A percentile compares a stretch with the other conserved stretches of the same genome.
Evolutionary conservation across 2,329 filamentous ascomycete genomes (phyloP).

Genomic region (Diaporthe destruens): DNA sequence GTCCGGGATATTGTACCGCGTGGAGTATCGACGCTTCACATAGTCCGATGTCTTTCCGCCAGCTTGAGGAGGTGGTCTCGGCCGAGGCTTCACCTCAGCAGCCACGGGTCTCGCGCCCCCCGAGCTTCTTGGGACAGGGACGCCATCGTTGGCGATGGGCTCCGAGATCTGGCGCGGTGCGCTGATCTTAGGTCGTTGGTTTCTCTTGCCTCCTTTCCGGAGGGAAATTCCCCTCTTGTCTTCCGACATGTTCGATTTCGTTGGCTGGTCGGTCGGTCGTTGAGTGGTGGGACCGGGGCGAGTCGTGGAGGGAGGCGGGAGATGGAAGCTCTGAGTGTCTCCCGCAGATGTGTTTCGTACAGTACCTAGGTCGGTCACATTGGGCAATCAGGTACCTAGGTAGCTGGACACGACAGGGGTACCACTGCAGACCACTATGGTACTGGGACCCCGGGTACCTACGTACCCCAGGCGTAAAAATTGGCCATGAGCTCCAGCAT

Average conservation of each 20-base stretch:
- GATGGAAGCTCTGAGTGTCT: slow-evolving; percentile 8
- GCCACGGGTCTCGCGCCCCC: slow-evolving; percentile 49
- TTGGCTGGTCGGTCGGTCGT: slow-evolving; percentile 13
- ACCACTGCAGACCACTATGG: slow-evolving; percentile 9
- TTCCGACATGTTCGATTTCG: slow-evolving; percentile 27
- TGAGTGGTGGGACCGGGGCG: neutral
- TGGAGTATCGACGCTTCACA: slow-evolving; percentile 94
- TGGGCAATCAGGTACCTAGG: slow-evolving; percentile 11
- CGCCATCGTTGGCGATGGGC: slow-evolving; percentile 67
- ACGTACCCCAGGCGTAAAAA: slow-evolving; percentile 33
- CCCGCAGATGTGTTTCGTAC: slow-evolving; percentile 35
- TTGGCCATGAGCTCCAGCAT: slow-evolving; percentile 31
- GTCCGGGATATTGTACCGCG: slow-evolving; percentile 81
- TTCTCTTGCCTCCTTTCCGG: slow-evolving; percentile 71
- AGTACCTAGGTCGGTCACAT: neutral
- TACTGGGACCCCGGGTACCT: slow-evolving; percentile 11
- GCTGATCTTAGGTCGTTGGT: slow-evolving; percentile 71
- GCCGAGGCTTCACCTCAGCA: slow-evolving; percentile 47
- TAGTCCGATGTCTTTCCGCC: slow-evolving; percentile 81
- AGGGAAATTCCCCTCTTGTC: slow-evolving; percentile 58
- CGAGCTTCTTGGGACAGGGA: slow-evolving; percentile 51
- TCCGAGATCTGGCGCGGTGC: slow-evolving; percentile 73
- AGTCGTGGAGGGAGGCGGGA: neutral
- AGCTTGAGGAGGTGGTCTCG: slow-evolving; percentile 63
- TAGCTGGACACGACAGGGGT: slow-evolving; percentile 12